These are phyloP conservation scores for Knoxdaviesia capensis DNA, from an alignment of 2,329 filamentous ascomycete species.

Conservation along the genomic window DNA sequence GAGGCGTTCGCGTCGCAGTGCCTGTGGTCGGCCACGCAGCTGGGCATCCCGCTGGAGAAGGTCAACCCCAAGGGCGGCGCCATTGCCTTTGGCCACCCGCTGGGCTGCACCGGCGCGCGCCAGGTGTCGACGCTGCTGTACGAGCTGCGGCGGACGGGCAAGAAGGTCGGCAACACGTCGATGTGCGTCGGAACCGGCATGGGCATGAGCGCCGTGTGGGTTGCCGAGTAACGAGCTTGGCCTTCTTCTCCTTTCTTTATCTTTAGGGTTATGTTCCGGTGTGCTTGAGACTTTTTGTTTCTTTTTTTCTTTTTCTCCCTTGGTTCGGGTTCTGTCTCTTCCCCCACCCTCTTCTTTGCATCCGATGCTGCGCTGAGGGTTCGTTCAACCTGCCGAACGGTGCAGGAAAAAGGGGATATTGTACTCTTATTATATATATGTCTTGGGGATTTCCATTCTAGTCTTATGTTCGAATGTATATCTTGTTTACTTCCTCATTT, in stretches of 20 bases:
- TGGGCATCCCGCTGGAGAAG: conserved; percentile 66
- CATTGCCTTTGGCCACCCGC: conserved; percentile 87
- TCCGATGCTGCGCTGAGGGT: no score
- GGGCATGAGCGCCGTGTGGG: conserved; percentile 96
- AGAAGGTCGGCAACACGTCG: conserved; percentile 78
- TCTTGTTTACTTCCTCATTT: no score
- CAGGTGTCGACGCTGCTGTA: conserved; percentile 86
- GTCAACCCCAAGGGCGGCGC: conserved; percentile 95
- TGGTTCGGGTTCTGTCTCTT: no score
- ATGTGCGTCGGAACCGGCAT: conserved; percentile 97
- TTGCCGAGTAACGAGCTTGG: conserved; percentile 54
- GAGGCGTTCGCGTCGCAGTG: conserved; percentile 95
- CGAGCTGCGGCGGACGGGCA: conserved; percentile 64
- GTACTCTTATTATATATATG: no score
- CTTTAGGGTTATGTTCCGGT: neutral
- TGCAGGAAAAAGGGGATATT: no score
- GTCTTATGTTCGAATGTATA: no score
- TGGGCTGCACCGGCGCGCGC: conserved; percentile 83
- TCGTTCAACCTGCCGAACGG: no score
- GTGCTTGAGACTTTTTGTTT: conserved; percentile 1
- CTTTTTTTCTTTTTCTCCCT: no score
- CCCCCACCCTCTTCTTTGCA: no score
- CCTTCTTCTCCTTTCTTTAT: neutral
- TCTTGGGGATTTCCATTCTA: no score
- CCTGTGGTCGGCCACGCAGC: conserved; percentile 78